phyloP scores from a whole-genome alignment of 345 rosid species.

The Murraya koenigii region DNA sequence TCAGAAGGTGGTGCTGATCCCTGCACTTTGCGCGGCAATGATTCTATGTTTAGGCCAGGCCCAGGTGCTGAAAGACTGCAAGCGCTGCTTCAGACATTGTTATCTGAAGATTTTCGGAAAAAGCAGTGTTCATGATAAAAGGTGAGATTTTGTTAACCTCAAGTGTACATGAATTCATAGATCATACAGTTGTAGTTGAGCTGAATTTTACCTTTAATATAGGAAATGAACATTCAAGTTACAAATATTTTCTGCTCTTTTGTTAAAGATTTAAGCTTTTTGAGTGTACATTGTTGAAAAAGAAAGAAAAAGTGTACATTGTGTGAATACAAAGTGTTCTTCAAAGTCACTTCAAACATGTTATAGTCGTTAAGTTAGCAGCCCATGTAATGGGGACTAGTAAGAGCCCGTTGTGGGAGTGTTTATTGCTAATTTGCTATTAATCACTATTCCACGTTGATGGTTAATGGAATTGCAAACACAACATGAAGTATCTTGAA shows the following conservation, averaged over 20 bases:
- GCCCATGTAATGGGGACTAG: no score
- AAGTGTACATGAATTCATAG: constrained; percentile 37
- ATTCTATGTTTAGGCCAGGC: constrained; percentile 66
- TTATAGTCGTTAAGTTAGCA: not conserved
- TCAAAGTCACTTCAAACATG: not conserved
- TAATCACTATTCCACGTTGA: no score
- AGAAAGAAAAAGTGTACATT: not conserved
- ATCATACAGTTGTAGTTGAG: constrained; percentile 22
- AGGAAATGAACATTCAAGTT: constrained; percentile 17
- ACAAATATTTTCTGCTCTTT: not conserved
- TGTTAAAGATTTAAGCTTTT: not conserved
- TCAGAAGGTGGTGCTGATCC: constrained; percentile 55
- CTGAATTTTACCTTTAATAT: constrained; percentile 2
- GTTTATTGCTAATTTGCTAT: no score
- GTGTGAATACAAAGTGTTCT: not conserved
- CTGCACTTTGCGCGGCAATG: constrained; percentile 56
- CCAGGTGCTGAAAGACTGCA: constrained; percentile 71
- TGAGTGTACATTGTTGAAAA: not conserved
- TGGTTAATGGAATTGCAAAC: no score
- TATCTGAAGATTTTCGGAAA: constrained; percentile 55
- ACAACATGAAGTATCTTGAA: no score
- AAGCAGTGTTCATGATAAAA: constrained; percentile 54
- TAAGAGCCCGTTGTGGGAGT: no score
- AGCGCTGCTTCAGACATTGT: constrained; percentile 45
- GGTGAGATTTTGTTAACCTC: constrained; percentile 16